These are phyloP conservation scores for Didymella exigua DNA, from an alignment of 2,329 filamentous ascomycete species.

Conservation along the genomic window DNA sequence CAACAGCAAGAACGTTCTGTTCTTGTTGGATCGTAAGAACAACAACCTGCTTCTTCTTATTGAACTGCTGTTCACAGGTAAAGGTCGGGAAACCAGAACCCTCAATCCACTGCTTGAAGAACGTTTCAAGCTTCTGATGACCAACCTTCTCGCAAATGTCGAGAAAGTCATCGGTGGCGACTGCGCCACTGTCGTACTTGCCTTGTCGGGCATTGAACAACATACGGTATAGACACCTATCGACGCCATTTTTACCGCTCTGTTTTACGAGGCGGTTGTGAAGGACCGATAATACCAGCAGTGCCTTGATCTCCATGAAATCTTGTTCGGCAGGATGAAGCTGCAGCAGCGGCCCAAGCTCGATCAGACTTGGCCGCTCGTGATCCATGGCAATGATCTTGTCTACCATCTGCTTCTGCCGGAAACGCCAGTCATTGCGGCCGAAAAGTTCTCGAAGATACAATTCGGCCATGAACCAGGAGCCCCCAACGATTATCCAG, in stretches of 20 bases:
- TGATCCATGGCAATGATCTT: constrained; percentile 80
- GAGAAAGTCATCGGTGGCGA: constrained; percentile 79
- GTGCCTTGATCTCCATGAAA: constrained; percentile 89
- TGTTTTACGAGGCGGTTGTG: constrained; percentile 90
- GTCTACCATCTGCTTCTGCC: constrained; percentile 84
- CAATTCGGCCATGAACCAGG: constrained; percentile 92
- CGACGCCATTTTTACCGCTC: constrained; percentile 81
- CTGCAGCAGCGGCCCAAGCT: constrained; percentile 77
- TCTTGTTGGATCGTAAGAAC: constrained; percentile 85
- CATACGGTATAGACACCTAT: constrained; percentile 82
- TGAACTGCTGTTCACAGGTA: constrained; percentile 85
- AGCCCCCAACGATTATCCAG: constrained; percentile 88
- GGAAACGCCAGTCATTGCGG: constrained; percentile 92
- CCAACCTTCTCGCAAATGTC: constrained; percentile 86
- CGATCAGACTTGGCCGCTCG: constrained; percentile 78
- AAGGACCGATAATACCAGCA: constrained; percentile 89
- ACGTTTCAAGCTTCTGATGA: constrained; percentile 83
- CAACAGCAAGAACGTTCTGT: constrained; percentile 37
- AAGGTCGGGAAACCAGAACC: constrained; percentile 89
- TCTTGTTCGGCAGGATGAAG: constrained; percentile 85
- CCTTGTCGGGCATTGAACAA: constrained; percentile 86
- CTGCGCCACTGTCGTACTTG: constrained; percentile 70
- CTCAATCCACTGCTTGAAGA: constrained; percentile 93
- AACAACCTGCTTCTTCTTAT: constrained; percentile 95
- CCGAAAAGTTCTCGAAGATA: constrained; percentile 91